These are phyloP conservation scores for Aureobasidium lini DNA, from an alignment of 2,329 filamentous ascomycete genomes.

Conservation along the genomic window DNA sequence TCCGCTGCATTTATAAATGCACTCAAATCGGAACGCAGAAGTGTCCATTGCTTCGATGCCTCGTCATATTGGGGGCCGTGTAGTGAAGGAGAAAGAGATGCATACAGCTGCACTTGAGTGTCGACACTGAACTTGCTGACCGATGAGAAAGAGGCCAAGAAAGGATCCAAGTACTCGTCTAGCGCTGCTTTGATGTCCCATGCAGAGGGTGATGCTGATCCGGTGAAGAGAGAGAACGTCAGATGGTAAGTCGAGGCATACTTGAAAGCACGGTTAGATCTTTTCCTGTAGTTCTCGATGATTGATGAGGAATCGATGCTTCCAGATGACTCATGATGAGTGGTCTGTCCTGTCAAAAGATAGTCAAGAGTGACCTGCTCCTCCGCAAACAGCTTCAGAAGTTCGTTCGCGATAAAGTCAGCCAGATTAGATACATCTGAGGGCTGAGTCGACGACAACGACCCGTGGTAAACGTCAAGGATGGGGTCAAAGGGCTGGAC, in stretches of 20 bases:
- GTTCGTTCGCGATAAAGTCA: constrained; percentile 67
- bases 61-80: constrained; percentile 49
- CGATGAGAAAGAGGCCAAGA: constrained; percentile 68
- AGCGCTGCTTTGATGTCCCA: constrained; percentile 88
- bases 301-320: background rate
- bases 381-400: constrained; percentile 74
- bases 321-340: background rate
- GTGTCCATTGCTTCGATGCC: constrained; percentile 51
- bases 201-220: constrained; percentile 65
- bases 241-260: constrained; percentile 92
- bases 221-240: constrained; percentile 90
- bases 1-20: constrained; percentile 97
- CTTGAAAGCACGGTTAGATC: constrained; percentile 77
- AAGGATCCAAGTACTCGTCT: constrained; percentile 69
- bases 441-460: constrained; percentile 62
- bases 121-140: constrained; percentile 96
- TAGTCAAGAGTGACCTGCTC: constrained; percentile 70
- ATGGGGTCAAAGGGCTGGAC: constrained; percentile 63
- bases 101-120: constrained; percentile 92
- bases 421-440: constrained; percentile 54
- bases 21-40: constrained; percentile 79
- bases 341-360: constrained; percentile 18
- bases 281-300: constrained; percentile 34
- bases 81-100: constrained; percentile 57
- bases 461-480: constrained; percentile 69